phyloP scores from a whole-genome alignment of 2,329 filamentous ascomycete genomes.

The Pseudocercospora crystallina region DNA sequence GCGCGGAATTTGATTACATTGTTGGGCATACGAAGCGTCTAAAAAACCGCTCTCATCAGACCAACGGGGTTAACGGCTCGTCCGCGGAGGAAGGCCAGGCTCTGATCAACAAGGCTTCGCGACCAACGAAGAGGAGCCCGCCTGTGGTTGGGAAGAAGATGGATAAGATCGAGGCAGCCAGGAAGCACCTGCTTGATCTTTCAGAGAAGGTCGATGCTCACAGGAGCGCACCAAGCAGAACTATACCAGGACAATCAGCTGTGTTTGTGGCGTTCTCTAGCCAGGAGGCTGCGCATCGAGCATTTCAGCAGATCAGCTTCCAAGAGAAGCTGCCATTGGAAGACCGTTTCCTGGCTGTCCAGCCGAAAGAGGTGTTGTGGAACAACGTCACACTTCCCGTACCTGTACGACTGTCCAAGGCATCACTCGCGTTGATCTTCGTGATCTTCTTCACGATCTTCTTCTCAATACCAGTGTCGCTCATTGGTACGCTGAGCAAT shows the following conservation, averaged over 20 bases:
- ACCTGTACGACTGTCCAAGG: conserved; percentile 30
- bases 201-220: conserved; percentile 69
- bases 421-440: conserved; percentile 32
- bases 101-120: conserved; percentile 36
- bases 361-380: conserved; percentile 50
- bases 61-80: conserved; percentile 11
- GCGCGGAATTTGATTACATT: conserved; percentile 46
- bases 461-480: conserved; percentile 37
- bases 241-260: conserved; percentile 62
- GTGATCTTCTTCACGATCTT: conserved; percentile 38
- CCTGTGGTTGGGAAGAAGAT: conserved; percentile 75
- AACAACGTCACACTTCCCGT: conserved; percentile 43
- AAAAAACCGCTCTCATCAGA: conserved; percentile 6
- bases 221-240: conserved; percentile 53
- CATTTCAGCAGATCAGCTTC: conserved; percentile 60
- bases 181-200: conserved; percentile 70
- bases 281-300: conserved; percentile 80
- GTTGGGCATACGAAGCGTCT: conserved; percentile 35
- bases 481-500: conserved; percentile 37
- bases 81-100: conserved; percentile 23
- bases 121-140: conserved; percentile 69
- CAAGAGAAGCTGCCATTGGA: conserved; percentile 36
- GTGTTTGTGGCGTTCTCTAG: conserved; percentile 86
- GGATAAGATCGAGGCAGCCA: conserved; percentile 88
- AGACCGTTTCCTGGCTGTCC: conserved; percentile 45